Evolutionary conservation across 306 rosid genomes (phyloP).

Genomic region (Dalbergia oliveri): DNA sequence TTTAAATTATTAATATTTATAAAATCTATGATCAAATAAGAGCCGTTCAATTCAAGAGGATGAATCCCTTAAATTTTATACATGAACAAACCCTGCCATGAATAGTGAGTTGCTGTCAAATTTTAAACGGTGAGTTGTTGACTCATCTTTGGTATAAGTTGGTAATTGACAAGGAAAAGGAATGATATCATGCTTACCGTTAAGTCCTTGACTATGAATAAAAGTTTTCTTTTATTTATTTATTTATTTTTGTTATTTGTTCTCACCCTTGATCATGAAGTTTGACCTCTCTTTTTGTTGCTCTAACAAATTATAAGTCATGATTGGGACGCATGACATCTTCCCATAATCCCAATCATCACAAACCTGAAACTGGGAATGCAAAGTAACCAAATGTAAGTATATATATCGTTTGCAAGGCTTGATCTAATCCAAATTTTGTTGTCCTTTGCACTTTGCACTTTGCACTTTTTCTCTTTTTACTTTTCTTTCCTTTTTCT

Average conservation of each 20-base stretch:
- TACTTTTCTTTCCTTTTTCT: not conserved
- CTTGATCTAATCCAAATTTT: conserved; percentile 5
- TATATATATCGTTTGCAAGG: not conserved
- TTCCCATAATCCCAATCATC: conserved; percentile 27
- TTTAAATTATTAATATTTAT: too few species aligned
- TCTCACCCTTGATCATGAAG: conserved; percentile 20
- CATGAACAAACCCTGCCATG: too few species aligned
- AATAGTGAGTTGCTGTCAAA: conserved; percentile 9
- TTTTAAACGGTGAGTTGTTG: not conserved
- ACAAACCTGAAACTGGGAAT: conserved; percentile 11
- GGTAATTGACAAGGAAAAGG: not conserved
- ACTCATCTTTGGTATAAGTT: conserved; percentile 2
- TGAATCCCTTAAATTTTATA: too few species aligned
- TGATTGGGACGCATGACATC: conserved; percentile 50
- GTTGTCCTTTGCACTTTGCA: not conserved
- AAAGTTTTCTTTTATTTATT: too few species aligned
- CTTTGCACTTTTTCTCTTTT: too few species aligned
- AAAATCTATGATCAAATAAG: too few species aligned
- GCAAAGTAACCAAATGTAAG: not conserved
- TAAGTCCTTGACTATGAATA: not conserved
- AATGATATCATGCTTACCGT: conserved; percentile 16
- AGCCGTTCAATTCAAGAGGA: too few species aligned
- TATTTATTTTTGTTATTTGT: too few species aligned
- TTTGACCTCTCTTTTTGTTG: conserved; percentile 4
- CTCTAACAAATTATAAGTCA: conserved; percentile 45